These are phyloP conservation scores for Cercospora citrullina DNA, from an alignment of 2,329 filamentous ascomycete genomes.

Conservation along the genomic window DNA sequence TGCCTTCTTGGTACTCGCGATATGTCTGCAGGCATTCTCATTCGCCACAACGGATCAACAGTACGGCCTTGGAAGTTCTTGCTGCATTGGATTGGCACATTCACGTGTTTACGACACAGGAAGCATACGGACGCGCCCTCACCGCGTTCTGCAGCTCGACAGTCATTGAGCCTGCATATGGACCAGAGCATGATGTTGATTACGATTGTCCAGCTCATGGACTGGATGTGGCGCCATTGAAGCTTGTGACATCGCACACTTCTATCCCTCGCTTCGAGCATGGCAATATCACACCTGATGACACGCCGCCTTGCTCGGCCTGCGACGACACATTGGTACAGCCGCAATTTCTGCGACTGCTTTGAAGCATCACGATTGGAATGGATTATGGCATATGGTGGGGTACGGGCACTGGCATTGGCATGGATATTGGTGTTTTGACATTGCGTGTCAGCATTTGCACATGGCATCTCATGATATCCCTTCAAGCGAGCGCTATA, in stretches of 20 bases:
- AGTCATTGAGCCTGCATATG: not conserved
- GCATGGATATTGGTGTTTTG: not conserved
- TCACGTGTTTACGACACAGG: slow-evolving; percentile 23
- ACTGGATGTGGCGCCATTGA: not conserved
- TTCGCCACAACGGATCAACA: slow-evolving; percentile 25
- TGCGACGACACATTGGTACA: not conserved
- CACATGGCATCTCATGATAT: not conserved
- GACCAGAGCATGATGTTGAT: not conserved
- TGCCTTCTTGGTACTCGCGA: slow-evolving; percentile 29
- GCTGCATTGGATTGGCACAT: slow-evolving; percentile 33
- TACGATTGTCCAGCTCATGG: not conserved
- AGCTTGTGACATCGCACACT: slow-evolving; percentile 3
- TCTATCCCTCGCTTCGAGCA: slow-evolving; percentile 2
- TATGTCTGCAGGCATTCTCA: slow-evolving; percentile 27
- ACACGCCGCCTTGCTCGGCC: not conserved
- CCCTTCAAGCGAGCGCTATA: not conserved
- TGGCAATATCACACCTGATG: not conserved
- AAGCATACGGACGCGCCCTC: slow-evolving; percentile 18
- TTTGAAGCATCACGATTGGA: slow-evolving; percentile 1
- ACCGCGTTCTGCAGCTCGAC: slow-evolving; percentile 9
- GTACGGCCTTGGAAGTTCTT: slow-evolving; percentile 27
- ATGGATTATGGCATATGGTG: not conserved
- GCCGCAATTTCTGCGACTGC: not conserved
- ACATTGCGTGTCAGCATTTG: not conserved
- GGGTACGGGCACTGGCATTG: not conserved